Evolutionary conservation across 2,329 filamentous ascomycete species (phyloP).

Genomic region (Exophiala bonariae): DNA sequence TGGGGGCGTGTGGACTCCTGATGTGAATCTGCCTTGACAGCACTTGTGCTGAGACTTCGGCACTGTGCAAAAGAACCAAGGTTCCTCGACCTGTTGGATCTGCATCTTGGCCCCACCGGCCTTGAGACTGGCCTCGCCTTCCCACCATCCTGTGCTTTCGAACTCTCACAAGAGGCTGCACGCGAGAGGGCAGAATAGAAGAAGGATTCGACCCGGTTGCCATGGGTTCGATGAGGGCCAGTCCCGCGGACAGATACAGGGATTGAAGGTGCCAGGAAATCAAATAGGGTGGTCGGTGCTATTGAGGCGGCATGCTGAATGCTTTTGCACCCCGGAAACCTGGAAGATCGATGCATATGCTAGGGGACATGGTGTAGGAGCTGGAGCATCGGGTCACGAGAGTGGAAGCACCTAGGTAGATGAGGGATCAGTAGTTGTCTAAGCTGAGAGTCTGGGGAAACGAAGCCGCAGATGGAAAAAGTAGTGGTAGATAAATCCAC

Average conservation of each 20-base stretch:
- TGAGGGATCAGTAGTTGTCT: too few species aligned
- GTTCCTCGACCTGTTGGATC: background rate
- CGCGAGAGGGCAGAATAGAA: conserved; percentile 12
- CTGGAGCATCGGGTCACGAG: background rate
- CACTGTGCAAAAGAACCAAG: background rate
- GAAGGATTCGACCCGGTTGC: conserved; percentile 3
- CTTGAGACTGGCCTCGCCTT: background rate
- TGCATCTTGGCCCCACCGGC: too few species aligned
- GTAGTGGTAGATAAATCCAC: too few species aligned
- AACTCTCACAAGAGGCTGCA: background rate
- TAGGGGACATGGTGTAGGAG: conserved; percentile 15
- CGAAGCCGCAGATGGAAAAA: background rate
- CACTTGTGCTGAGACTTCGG: conserved; percentile 5
- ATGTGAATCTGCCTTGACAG: background rate
- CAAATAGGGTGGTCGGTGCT: conserved; percentile 18
- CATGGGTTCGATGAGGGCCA: conserved; percentile 6
- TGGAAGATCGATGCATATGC: conserved; percentile 22
- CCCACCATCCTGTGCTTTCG: background rate
- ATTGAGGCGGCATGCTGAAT: conserved; percentile 20
- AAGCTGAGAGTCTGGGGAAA: background rate
- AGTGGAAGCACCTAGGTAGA: too few species aligned
- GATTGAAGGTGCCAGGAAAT: conserved; percentile 23
- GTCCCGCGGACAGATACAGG: conserved; percentile 26
- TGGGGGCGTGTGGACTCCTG: too few species aligned
- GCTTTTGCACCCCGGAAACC: conserved; percentile 20